These are phyloP conservation scores for Zalaria sp. DNA, from an alignment of 2,329 filamentous ascomycete genomes.

Conservation along the genomic window DNA sequence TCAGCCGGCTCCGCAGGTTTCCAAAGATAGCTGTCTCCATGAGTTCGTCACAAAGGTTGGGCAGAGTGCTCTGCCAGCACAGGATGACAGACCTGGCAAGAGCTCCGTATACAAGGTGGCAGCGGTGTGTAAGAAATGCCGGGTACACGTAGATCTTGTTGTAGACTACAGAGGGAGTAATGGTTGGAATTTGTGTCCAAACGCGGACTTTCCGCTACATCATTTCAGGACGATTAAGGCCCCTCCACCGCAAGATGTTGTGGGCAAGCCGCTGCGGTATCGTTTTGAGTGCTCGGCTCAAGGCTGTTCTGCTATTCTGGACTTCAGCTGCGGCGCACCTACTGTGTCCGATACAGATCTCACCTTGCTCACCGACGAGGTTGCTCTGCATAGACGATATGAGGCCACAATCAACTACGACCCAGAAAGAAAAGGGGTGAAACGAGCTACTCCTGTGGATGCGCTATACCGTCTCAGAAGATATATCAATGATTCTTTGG, in stretches of 20 bases:
- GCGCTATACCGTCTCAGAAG: conserved; percentile 42
- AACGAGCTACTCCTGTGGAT: conserved; percentile 36
- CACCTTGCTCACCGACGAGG: conserved; percentile 38
- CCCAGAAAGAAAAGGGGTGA: conserved; percentile 39
- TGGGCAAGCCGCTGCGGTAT: conserved; percentile 19
- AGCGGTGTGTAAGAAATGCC: conserved; percentile 47
- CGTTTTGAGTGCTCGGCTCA: conserved; percentile 44
- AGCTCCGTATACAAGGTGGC: conserved; percentile 40
- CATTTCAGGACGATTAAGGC: conserved; percentile 31
- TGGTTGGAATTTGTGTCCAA: conserved; percentile 28
- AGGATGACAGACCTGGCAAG: conserved; percentile 24
- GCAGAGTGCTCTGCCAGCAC: conserved; percentile 36
- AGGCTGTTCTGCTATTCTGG: conserved; percentile 40
- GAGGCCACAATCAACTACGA: conserved; percentile 36
- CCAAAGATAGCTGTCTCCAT: conserved; percentile 41
- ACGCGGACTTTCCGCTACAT: conserved; percentile 41
- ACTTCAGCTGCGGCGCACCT: conserved; percentile 38
- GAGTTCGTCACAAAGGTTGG: conserved; percentile 41
- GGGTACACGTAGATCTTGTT: conserved; percentile 45
- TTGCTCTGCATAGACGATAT: conserved; percentile 37
- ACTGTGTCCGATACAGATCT: conserved; percentile 35
- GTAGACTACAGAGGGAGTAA: conserved; percentile 35
- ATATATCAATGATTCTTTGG: conserved; percentile 46
- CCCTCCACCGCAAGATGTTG: conserved; percentile 6
- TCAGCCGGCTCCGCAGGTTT: conserved; percentile 18